Evolutionary conservation across 345 rosid genomes (phyloP).

Genomic region (Eucalyptus paniculata): DNA sequence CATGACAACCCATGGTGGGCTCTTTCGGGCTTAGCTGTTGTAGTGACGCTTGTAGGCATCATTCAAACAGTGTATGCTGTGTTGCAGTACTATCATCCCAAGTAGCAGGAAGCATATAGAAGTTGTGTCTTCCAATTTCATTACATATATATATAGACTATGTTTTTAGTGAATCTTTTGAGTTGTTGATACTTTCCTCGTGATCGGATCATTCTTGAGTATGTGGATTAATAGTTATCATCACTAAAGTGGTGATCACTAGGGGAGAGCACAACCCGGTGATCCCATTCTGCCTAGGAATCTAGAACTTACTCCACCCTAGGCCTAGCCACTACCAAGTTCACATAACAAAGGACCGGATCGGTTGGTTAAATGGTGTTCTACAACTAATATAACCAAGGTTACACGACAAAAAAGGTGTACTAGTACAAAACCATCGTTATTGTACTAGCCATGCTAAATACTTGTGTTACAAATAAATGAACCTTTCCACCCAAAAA

Average conservation of each 20-base stretch:
- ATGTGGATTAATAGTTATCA: neutral
- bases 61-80: neutral
- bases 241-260: neutral
- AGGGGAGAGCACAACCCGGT: neutral
- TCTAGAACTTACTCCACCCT: neutral
- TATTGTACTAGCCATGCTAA: neutral
- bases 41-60: neutral
- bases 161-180: neutral
- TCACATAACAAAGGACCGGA: neutral
- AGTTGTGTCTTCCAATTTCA: neutral
- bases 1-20: neutral
- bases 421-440: neutral
- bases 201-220: neutral
- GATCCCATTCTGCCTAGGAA: neutral
- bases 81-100: neutral
- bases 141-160: neutral
- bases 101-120: neutral
- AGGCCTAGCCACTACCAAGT: neutral
- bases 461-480: neutral
- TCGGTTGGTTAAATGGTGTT: neutral
- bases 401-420: neutral
- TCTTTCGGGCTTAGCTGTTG: too few relatives aligned
- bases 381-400: neutral
- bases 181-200: neutral
- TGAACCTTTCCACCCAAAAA: neutral